These are phyloP conservation scores for Tylopilus sp. DNA, from an alignment of 768 basidiomycete genomes.

Conservation along the genomic window DNA sequence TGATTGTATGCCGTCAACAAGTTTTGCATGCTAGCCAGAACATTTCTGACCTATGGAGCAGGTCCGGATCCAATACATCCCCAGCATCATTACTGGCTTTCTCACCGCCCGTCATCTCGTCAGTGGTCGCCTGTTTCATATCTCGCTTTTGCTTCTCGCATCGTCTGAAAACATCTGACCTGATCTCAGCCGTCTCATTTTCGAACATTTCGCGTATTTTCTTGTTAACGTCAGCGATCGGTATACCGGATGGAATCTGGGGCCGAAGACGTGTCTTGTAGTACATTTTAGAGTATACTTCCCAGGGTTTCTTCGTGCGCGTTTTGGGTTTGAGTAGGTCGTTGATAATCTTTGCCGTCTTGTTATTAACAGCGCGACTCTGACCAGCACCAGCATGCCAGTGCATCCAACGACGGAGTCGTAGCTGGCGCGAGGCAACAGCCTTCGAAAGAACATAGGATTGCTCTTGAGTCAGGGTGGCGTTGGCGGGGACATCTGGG, in stretches of 20 bases:
- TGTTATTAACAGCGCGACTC: not conserved
- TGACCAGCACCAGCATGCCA: not conserved
- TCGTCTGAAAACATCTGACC: not conserved
- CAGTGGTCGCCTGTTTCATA: too few relatives aligned
- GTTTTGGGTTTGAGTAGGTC: not conserved
- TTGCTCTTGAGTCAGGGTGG: not conserved
- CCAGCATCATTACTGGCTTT: not conserved
- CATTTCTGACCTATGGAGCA: not conserved
- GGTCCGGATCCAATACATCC: not conserved
- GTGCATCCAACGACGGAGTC: not conserved
- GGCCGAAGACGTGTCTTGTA: not conserved
- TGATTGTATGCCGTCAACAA: not conserved
- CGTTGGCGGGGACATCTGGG: not conserved
- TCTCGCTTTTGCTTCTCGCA: not conserved
- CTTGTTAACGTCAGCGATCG: not conserved
- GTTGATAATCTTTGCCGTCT: not conserved
- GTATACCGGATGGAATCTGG: not conserved
- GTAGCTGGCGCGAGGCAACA: not conserved
- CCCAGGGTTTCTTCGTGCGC: not conserved
- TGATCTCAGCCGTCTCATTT: not conserved
- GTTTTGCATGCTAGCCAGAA: too few relatives aligned
- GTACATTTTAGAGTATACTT: not conserved
- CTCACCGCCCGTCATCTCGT: too few relatives aligned
- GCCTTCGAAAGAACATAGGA: not conserved
- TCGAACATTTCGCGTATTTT: not conserved